Conservation (phyloP, 2,329 filamentous ascomycete species). For the Fusarium oligoseptatum region DNA sequence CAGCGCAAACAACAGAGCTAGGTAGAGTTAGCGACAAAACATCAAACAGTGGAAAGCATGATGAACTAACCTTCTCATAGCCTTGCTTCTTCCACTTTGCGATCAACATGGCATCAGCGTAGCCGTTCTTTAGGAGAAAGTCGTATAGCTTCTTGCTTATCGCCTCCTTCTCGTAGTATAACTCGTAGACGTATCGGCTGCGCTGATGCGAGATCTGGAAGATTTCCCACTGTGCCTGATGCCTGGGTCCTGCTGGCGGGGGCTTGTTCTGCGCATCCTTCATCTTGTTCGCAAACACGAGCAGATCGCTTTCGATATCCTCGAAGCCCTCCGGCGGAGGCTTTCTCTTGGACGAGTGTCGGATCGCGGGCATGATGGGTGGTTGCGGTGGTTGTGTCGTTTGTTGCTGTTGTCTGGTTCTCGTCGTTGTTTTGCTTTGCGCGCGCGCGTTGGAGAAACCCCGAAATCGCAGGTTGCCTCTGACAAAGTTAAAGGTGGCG, state of each 20-base stretch:
- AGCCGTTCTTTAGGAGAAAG: conserved; percentile 95
- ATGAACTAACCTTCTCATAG: conserved; percentile 87
- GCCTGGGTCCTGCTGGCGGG: conserved; percentile 81
- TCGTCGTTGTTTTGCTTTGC: neutral
- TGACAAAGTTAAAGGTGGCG: conserved; percentile 10
- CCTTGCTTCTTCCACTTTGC: conserved; percentile 99
- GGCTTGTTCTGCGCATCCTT: conserved; percentile 94
- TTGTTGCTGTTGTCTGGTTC: neutral
- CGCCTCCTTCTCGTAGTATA: conserved; percentile 98
- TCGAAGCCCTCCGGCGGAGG: conserved; percentile 88
- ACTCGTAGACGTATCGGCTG: conserved; percentile 92
- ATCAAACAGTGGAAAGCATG: neutral
- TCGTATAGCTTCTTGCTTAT: conserved; percentile 95
- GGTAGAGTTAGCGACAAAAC: conserved; percentile 40
- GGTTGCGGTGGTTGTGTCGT: conserved; percentile 1
- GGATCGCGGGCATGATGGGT: conserved; percentile 78
- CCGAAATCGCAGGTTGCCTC: conserved; percentile 15
- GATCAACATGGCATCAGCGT: conserved; percentile 94
- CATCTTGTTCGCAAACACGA: conserved; percentile 92
- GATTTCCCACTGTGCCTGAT: conserved; percentile 96
- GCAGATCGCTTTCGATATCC: conserved; percentile 87
- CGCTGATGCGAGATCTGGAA: conserved; percentile 97
- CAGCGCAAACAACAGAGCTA: conserved; percentile 94
- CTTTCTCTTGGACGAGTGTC: conserved; percentile 82
- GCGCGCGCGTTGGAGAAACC: conserved; percentile 3